Conservation (phyloP, 306 rosid genomes). For the Sindora glabra region DNA sequence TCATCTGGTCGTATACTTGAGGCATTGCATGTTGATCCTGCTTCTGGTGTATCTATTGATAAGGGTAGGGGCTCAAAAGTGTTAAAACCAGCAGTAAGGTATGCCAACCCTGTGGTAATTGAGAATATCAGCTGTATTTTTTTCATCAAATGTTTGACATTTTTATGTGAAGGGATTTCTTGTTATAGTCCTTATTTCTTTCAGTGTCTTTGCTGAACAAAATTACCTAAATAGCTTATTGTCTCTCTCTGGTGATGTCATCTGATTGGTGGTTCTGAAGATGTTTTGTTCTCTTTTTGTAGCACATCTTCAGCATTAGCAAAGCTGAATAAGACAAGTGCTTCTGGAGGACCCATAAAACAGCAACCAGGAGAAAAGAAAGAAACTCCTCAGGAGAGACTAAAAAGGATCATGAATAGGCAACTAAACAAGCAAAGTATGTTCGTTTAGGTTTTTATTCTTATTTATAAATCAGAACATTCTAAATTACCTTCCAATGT, state of each 20-base stretch:
- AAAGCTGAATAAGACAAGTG: slow-evolving; percentile 65
- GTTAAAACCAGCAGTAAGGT: slow-evolving; percentile 68
- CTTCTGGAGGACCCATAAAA: slow-evolving; percentile 66
- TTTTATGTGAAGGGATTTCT: not conserved
- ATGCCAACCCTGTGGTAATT: slow-evolving; percentile 7
- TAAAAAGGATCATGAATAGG: slow-evolving; percentile 94
- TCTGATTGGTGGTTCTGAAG: not conserved
- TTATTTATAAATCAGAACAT: slow-evolving; percentile 10
- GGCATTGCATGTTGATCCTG: slow-evolving; percentile 98
- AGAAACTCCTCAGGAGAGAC: slow-evolving; percentile 98
- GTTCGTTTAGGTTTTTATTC: slow-evolving; percentile 17
- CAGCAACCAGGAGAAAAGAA: slow-evolving; percentile 81
- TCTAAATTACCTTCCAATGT: not conserved
- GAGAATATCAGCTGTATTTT: not conserved
- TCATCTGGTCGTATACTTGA: slow-evolving; percentile 86
- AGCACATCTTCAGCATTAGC: slow-evolving; percentile 82
- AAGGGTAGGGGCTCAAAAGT: slow-evolving; percentile 67
- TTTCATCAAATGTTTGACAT: not conserved
- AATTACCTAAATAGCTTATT: not conserved
- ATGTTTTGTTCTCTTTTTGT: slow-evolving; percentile 16
- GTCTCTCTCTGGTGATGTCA: not conserved
- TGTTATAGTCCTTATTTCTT: not conserved
- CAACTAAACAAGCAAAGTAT: slow-evolving; percentile 93
- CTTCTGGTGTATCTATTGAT: slow-evolving; percentile 77
- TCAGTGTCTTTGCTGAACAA: not conserved